Evolutionary conservation across 192 early-diverging fungal species (phyloP).

Genomic region (Paraglomus occultum): DNA sequence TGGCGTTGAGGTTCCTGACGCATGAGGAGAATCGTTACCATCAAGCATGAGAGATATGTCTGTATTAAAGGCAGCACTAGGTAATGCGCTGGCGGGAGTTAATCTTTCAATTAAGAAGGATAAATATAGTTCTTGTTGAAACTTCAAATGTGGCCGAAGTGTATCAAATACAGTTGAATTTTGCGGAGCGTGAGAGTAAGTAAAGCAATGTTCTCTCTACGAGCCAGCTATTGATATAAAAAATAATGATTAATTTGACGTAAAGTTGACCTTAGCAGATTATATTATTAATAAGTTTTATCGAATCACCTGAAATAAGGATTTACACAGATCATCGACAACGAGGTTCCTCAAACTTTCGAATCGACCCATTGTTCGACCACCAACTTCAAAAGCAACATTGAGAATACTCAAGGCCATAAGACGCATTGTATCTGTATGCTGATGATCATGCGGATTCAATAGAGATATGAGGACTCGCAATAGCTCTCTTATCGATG

Average conservation of each 20-base stretch:
- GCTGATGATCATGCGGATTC: conserved; percentile 86
- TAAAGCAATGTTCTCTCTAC: conserved; percentile 55
- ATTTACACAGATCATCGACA: conserved; percentile 81
- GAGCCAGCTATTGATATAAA: conserved; percentile 41
- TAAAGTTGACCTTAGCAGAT: neutral
- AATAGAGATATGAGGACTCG: conserved; percentile 87
- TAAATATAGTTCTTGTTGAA: conserved; percentile 79
- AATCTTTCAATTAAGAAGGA: conserved; percentile 58
- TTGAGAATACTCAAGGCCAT: conserved; percentile 88
- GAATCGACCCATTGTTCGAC: conserved; percentile 66
- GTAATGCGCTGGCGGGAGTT: conserved; percentile 39
- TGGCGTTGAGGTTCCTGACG: conserved; percentile 21
- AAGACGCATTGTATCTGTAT: conserved; percentile 91
- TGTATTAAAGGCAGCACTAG: conserved; percentile 33
- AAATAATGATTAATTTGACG: neutral
- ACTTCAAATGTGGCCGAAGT: conserved; percentile 61
- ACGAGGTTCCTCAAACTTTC: conserved; percentile 66
- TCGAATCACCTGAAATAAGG: conserved; percentile 71
- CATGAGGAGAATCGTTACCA: conserved; percentile 29
- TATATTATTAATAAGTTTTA: conserved; percentile 28
- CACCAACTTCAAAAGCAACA: conserved; percentile 84
- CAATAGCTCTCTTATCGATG: conserved; percentile 85
- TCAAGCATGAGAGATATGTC: conserved; percentile 34
- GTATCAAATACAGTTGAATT: conserved; percentile 73
- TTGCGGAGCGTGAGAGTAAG: conserved; percentile 62